Evolutionary conservation across 306 rosid genomes (phyloP), one percentile per base, ranked within the genome.

Genomic region (Castanea mollissima): DNA sequence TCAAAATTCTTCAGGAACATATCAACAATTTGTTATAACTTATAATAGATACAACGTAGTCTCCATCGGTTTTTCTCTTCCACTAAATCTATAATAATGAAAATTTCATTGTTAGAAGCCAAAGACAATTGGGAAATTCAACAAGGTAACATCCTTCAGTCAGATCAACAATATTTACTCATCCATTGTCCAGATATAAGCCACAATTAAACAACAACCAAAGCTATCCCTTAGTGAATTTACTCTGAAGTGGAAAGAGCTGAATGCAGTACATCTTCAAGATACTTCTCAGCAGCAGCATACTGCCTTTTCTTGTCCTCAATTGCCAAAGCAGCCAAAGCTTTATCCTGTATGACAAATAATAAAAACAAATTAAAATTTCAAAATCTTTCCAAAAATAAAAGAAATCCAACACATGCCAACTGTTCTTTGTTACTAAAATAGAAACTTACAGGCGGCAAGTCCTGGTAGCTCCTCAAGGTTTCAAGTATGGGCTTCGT

Each of bases 231-330:
- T 71, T 51, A 6, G 57, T 25, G 35, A 55, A 68, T 82, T 82
- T 84, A 92, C 78, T 88, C 84, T 0, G 91, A 78, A 62, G 85
- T 88, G 21, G 90, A 83, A 85, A 91, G 96, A 77, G 99, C 98
- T 14, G 98, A 89, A 5, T 90, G 97, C 87, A 95, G 74, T 55
- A 93, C 97, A 70, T 95, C 96, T 86, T 93, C 99, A 20, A 95
- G 94, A 85, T 91, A 88, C 86, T 95, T 95, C 88, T 95, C 96
- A 11, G 99, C 99, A 62, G 88, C 97, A 57, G 93, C 96, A 71
- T 81, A 92, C 81, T 92, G 98, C 84, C 92, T 85, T 86, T 95
- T 95, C 91, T 95, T 95, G 79, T 93, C 97, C 91, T 95, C 99
- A 60, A 95, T 95, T 68, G 99, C 98, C 41, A 95, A 86, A 76